Conservation (phyloP, 306 rosid genomes). For the Acacia confusa region DNA sequence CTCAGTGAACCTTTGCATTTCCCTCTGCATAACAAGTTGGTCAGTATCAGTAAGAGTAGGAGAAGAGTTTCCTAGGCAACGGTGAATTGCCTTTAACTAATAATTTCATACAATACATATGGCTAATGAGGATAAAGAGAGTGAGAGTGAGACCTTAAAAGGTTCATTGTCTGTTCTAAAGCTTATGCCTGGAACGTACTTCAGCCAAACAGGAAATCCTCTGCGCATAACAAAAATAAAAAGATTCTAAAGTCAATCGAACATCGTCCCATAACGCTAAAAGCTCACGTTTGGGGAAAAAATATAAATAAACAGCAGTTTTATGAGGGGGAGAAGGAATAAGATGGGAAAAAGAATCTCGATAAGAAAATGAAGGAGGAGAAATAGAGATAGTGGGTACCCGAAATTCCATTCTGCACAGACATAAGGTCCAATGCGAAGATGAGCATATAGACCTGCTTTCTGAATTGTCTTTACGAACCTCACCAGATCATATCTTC, state of each 20-base stretch:
- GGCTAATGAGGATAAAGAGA: conserved; percentile 12
- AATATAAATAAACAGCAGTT: conserved; percentile 12
- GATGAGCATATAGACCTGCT: conserved; percentile 91
- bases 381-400: conserved; percentile 43
- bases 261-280: conserved; percentile 7
- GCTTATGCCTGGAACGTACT: conserved; percentile 96
- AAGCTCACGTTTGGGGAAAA: not conserved
- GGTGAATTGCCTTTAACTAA: not conserved
- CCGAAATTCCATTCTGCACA: conserved; percentile 99
- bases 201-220: conserved; percentile 99
- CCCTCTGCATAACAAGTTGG: conserved; percentile 62
- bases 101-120: not conserved
- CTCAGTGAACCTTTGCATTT: conserved; percentile 95
- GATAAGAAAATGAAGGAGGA: not conserved
- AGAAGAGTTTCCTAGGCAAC: not conserved
- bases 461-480: conserved; percentile 82
- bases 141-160: conserved; percentile 66
- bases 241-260: not conserved
- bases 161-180: conserved; percentile 99
- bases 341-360: not conserved
- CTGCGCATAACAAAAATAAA: conserved; percentile 43
- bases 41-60: conserved; percentile 25
- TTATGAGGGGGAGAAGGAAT: conserved; percentile 3
- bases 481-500: conserved; percentile 86
- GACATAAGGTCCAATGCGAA: conserved; percentile 98